Evolutionary conservation across 495 filamentous ascomycete species (phyloP).

Genomic region (Aspergillus steynii): DNA sequence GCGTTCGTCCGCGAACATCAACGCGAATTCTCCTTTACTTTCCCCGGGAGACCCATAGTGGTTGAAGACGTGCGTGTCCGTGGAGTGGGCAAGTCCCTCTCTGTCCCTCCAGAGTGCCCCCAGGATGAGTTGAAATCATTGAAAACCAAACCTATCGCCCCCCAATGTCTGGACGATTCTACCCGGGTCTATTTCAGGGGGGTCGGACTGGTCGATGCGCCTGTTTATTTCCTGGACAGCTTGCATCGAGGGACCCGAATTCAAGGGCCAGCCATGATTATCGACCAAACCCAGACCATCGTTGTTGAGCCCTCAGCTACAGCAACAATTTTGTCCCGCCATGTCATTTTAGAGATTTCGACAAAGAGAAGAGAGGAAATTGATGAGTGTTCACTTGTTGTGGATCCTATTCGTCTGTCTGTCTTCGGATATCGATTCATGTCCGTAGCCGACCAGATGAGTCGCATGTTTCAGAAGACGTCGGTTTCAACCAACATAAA

Average conservation of each 20-base stretch:
- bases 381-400: slow-evolving; percentile 69
- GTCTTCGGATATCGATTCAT: slow-evolving; percentile 98
- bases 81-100: neutral
- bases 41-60: neutral
- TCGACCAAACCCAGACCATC: slow-evolving; percentile 94
- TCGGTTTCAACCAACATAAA: slow-evolving; percentile 98
- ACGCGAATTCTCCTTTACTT: neutral
- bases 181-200: slow-evolving; percentile 50
- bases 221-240: slow-evolving; percentile 81
- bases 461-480: slow-evolving; percentile 91
- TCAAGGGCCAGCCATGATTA: slow-evolving; percentile 83
- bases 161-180: slow-evolving; percentile 24
- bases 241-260: slow-evolving; percentile 73
- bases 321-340: slow-evolving; percentile 42
- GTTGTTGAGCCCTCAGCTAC: slow-evolving; percentile 81
- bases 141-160: slow-evolving; percentile 26
- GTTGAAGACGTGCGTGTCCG: neutral
- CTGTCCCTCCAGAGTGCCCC: slow-evolving; percentile 26
- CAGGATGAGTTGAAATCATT: slow-evolving; percentile 38
- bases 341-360: slow-evolving; percentile 52
- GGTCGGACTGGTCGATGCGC: slow-evolving; percentile 72
- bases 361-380: slow-evolving; percentile 58
- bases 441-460: slow-evolving; percentile 99
- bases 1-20: neutral
- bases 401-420: slow-evolving; percentile 85